Base-by-base conservation (phyloP, 2,329 filamentous ascomycete species). In the Paraconiothyrium brasiliense region DNA sequence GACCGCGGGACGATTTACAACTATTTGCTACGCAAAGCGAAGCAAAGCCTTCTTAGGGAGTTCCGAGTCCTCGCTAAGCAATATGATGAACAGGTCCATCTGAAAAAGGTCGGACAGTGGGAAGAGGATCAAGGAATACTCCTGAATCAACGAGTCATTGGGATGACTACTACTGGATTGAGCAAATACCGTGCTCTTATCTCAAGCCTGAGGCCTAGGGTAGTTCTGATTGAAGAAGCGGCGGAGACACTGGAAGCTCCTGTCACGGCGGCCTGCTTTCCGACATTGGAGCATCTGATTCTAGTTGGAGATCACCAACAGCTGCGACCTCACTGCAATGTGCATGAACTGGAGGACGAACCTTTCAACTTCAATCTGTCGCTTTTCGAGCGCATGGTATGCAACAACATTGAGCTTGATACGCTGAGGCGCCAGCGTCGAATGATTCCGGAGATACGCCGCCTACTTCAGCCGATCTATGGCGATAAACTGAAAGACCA, bases 251-350 rank as follows among this genome's bases (percentile, higher is more conserved):
- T 89, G 6, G 90, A 92, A 72, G 86, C 87, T 7, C 87, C 86
- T 1, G 81, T 90, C 48, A 81, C 85, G 9, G 86, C 83, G 6
- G 85, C 86, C 13, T 89, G 88, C 72, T 74, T 91, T 37, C 84
- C 88, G 24, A 85, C 85, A 3, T 70, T 91, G 2, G 80, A 91
- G 67, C 89, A 91, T 61, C 79, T 91, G 35, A 86, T 91, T 57
- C 81, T 91, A 1, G 87, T 96, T 0, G 92, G 93, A 0, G 92
- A 96, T 71, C 92, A 96, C 67, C 86, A 92, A 75, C 93, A 96
- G 71, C 82, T 96, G 2, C 86, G 89, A 10, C 92, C 89, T 0
- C 86, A 89, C 49, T 91, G 89, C 59, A 85, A 90, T 48, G 82
- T 91, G 0, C 80, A 79, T 1, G 84, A 85, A 1, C 84, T 93